Conservation (phyloP, 2,329 filamentous ascomycete species). For the Phoma sp. region DNA sequence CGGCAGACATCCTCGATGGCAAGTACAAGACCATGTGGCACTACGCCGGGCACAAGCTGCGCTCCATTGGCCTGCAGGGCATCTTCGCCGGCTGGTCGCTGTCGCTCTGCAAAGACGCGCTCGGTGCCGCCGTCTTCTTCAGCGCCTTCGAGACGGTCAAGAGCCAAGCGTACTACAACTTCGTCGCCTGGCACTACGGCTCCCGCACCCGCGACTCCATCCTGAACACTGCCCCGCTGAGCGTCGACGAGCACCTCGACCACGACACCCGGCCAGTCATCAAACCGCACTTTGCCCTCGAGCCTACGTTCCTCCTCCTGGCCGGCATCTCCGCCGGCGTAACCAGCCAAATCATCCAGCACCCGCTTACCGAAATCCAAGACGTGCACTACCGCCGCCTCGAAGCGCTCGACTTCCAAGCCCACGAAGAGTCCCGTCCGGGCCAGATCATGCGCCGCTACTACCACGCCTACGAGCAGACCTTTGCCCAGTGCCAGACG, state of each 20-base stretch:
- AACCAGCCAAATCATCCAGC: conserved; percentile 71
- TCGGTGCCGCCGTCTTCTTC: conserved; percentile 76
- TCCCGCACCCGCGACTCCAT: conserved; percentile 44
- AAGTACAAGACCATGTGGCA: conserved; percentile 73
- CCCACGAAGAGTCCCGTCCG: conserved; percentile 47
- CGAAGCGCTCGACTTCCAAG: conserved; percentile 70
- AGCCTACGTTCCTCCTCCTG: conserved; percentile 73
- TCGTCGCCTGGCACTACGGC: conserved; percentile 72
- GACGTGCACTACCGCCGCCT: conserved; percentile 75
- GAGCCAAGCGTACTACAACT: conserved; percentile 74
- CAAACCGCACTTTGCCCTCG: conserved; percentile 75
- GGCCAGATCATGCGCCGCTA: conserved; percentile 63
- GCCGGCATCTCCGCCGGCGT: conserved; percentile 74
- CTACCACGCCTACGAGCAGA: conserved; percentile 73
- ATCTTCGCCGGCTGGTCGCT: conserved; percentile 77
- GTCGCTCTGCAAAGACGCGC: conserved; percentile 71
- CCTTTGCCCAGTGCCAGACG: conserved; percentile 64
- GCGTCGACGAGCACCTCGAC: conserved; percentile 24
- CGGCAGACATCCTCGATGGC: conserved; percentile 64
- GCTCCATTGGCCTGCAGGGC: conserved; percentile 74
- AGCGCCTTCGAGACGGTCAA: conserved; percentile 78
- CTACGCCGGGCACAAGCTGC: conserved; percentile 70
- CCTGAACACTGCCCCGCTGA: conserved; percentile 1
- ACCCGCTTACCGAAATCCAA: conserved; percentile 74
- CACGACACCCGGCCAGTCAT: conserved; percentile 59